Base-by-base conservation (phyloP, 495 filamentous ascomycete species). In the Hyaloscypha finlandica region DNA sequence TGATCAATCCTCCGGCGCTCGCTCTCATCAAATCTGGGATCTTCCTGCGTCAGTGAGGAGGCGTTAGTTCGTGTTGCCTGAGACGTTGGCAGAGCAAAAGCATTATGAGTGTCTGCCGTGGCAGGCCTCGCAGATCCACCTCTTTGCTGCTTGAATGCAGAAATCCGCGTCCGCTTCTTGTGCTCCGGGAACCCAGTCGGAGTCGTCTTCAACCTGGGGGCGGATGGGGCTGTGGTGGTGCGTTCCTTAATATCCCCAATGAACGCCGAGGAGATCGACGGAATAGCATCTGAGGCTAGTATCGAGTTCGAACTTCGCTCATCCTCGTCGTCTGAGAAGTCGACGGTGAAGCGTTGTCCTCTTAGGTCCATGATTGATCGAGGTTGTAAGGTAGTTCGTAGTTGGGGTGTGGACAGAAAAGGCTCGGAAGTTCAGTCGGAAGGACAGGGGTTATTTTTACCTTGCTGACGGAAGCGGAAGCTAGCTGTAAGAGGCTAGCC, bases 151-250 rank as follows among this genome's bases (percentile, higher is more conserved):
- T 92, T 93, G 83, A 97, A 97, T 33, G 88, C 84, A 6, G 92
- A 96, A 0, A 80, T 72, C 51, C 83, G 81, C n/a, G 77, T 79
- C 51, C 94, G 88, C 72, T 90, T 94, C 73, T 90, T 94, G 78
- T 91, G 94, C 53, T 85, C 86, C 31, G 95, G 95, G 68, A 97
- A 98, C 1, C 94, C 95, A n/a, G 83, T 88, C 6, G 84, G 73
- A 29, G 85, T 83, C 25, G 72, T 76, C 48, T 85, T 85, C 20
- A 84, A 76, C 61, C 80, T 84, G 5, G 90, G 89, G 12, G 89
- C 87, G 57, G 82, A 81, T 6, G 92, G 91, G n/a, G 86, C 76
- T 30, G 79, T 72, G 33, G 83, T 74, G 14, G 88, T 77, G 45
- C 91, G 87, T 78, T 98, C 95, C 69, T 86, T 78, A 77, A 99